phyloP scores from a whole-genome alignment of 495 filamentous ascomycete genomes.

The Penicillium alfredii region DNA sequence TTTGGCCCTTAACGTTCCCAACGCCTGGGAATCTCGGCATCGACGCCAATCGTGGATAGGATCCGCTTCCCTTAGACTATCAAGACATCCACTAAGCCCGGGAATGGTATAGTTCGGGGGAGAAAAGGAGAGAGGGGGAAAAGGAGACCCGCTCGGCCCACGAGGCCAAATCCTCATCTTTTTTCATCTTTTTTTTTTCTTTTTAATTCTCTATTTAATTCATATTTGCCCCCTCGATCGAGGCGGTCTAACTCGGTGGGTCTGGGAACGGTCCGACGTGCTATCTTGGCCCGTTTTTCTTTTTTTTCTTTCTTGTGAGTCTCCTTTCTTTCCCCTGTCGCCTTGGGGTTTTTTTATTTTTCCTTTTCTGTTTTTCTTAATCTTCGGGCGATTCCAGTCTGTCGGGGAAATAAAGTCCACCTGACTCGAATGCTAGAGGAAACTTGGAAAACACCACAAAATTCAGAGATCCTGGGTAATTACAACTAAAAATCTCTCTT shows the following conservation, averaged over 20 bases:
- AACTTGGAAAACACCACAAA: too few relatives aligned
- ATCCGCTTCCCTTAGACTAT: conserved; percentile 4
- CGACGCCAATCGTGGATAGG: conserved; percentile 12
- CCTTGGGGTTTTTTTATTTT: background rate
- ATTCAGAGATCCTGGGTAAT: too few relatives aligned
- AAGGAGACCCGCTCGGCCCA: too few relatives aligned
- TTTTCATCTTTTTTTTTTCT: background rate
- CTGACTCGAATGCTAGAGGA: conserved; percentile 10
- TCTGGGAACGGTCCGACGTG: conserved; percentile 24
- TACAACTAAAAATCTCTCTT: too few relatives aligned
- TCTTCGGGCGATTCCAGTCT: conserved; percentile 1
- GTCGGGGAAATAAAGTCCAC: background rate
- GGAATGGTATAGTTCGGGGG: too few relatives aligned
- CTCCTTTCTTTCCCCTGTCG: background rate
- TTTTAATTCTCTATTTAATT: background rate
- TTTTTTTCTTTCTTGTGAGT: conserved; percentile 4
- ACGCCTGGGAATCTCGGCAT: conserved; percentile 14
- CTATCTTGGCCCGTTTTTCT: conserved; percentile 11
- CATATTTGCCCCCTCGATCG: conserved; percentile 19
- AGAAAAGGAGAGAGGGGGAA: too few relatives aligned
- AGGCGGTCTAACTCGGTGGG: conserved; percentile 19
- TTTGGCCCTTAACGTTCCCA: too few relatives aligned
- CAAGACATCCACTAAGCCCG: too few relatives aligned
- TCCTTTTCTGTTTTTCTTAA: conserved; percentile 2
- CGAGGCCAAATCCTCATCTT: too few relatives aligned